Evolutionary conservation across 768 basidiomycete species (phyloP).

Genomic region (Pleurotus ostreatus): DNA sequence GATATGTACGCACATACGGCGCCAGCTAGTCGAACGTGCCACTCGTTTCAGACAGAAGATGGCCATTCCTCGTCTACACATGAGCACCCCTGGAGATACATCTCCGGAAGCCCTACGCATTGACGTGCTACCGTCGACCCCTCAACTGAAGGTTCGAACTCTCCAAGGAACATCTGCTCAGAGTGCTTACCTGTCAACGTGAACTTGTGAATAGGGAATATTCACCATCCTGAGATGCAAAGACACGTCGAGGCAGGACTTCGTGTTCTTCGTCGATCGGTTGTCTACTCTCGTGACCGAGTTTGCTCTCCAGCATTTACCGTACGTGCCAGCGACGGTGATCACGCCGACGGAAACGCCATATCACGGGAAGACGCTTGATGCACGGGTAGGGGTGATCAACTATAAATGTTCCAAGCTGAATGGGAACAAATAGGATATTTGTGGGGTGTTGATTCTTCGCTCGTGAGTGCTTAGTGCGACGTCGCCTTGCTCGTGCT

Average conservation of each 20-base stretch:
- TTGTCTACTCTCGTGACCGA: slow-evolving; percentile 83
- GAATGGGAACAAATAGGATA: slow-evolving; percentile 34
- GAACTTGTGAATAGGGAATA: slow-evolving; percentile 58
- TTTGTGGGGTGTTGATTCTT: slow-evolving; percentile 88
- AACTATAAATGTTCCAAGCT: not conserved
- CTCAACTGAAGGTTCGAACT: slow-evolving; percentile 65
- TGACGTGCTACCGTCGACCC: slow-evolving; percentile 69
- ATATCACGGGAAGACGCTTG: slow-evolving; percentile 57
- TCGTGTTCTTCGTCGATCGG: slow-evolving; percentile 89
- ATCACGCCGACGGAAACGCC: slow-evolving; percentile 62
- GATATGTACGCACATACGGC: slow-evolving; percentile 85
- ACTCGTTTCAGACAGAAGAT: slow-evolving; percentile 72
- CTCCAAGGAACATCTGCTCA: not conserved
- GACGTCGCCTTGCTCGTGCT: not conserved
- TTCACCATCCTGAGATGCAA: slow-evolving; percentile 80
- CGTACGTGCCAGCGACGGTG: slow-evolving; percentile 57
- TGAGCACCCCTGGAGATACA: slow-evolving; percentile 19
- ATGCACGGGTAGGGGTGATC: slow-evolving; percentile 42
- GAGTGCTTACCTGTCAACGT: not conserved
- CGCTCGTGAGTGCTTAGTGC: slow-evolving; percentile 59
- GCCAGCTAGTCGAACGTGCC: slow-evolving; percentile 77
- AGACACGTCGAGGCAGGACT: slow-evolving; percentile 74
- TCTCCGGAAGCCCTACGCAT: slow-evolving; percentile 48
- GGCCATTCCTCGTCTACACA: slow-evolving; percentile 46
- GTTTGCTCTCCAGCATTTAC: slow-evolving; percentile 78